These are phyloP conservation scores for Fusarium pseudocircinatum DNA, from an alignment of 2,329 filamentous ascomycete genomes.

Conservation along the genomic window DNA sequence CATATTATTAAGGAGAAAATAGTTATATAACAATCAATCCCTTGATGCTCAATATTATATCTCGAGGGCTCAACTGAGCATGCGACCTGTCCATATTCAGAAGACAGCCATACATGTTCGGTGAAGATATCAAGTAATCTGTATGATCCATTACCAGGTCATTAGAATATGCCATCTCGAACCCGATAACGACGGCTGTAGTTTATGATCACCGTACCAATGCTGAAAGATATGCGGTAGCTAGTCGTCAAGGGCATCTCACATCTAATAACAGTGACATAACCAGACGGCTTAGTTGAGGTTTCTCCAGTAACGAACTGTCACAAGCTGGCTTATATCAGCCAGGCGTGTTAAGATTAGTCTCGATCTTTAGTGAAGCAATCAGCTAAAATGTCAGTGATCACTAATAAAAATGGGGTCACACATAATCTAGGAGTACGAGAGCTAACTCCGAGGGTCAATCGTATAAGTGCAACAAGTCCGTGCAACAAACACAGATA, in stretches of 20 bases:
- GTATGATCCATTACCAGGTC: no score
- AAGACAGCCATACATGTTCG: background rate
- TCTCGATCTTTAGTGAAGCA: background rate
- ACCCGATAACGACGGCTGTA: background rate
- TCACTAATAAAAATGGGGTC: slow-evolving; percentile 26
- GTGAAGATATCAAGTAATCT: background rate
- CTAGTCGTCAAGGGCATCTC: background rate
- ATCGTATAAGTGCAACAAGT: slow-evolving; percentile 28
- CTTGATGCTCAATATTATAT: background rate
- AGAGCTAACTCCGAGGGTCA: background rate
- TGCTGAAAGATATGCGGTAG: background rate
- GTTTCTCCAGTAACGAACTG: background rate
- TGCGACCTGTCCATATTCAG: no score
- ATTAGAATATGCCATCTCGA: background rate
- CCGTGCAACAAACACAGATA: background rate
- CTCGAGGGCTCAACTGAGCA: background rate
- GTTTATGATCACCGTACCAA: background rate
- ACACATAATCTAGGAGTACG: background rate
- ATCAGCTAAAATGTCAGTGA: background rate
- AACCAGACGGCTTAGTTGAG: background rate
- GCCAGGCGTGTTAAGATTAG: slow-evolving; percentile 27
- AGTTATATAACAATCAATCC: slow-evolving; percentile 4
- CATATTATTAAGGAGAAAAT: slow-evolving; percentile 28
- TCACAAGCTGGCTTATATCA: slow-evolving; percentile 39
- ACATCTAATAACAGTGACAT: background rate